Evolutionary conservation across 306 rosid genomes (phyloP), one percentile per base, ranked within the genome.

Genomic region (Ochetophila trinervis): DNA sequence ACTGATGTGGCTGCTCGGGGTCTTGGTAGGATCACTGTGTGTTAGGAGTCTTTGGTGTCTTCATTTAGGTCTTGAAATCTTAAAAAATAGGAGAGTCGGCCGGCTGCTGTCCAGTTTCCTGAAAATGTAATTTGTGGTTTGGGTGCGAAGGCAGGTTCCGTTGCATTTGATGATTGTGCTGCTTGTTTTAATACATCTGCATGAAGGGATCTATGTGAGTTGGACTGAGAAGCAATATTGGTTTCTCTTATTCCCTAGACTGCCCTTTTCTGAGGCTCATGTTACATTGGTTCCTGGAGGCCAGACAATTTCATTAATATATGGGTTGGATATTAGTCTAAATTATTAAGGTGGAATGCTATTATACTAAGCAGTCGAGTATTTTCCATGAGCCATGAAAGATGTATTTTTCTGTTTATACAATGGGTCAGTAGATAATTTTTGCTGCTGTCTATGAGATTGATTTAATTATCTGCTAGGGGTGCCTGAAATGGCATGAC

Each of bases 1-100:
- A 93, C 98, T 71, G 98, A 93, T 89, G 98, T 93, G 83, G 98
- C 98, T 79, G 98, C 98, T 0, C 92, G 98, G 75, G 98, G 98
- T 84, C 97, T 93, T 87, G 98, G 98, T 93, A 93, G 96, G 98
- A 75, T 85, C 75, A 84, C 80, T 86, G 83, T 83, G 86, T 89
- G 83, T 76, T 79, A 78, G 90, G 82, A 75, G 77, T 85, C 64
- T 61, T 86, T 78, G 88, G 86, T 67, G 74, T 63, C 48, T 72
- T 65, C 66, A 50, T 72, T 65, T 82, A 64, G 82, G 84, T 78
- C 73, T 86, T 82, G 71, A 74, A 72, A 67, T 69, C 74, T 80
- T 55, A 27, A 71, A 73, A 60, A 59, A 73, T 78, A 76, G 68
- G 74, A 63, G 86, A 92, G 98, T 92, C 71, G 75, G 91, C 98